Base-by-base conservation (phyloP, 2,329 filamentous ascomycete species). In the Capronia coronata region DNA sequence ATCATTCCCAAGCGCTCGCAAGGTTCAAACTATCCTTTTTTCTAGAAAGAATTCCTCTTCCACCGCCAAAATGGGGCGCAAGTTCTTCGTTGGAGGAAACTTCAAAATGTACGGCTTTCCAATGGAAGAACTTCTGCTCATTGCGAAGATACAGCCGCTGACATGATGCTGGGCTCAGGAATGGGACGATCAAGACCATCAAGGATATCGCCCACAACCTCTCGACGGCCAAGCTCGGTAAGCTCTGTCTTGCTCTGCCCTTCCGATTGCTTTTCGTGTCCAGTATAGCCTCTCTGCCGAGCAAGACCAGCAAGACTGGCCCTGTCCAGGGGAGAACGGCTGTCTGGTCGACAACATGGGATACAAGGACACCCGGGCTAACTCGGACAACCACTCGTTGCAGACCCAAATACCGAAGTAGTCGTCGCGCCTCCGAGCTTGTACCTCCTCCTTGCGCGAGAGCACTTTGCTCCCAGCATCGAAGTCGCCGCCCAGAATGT, bases 61-160 rank as follows among this genome's bases (percentile, higher is more conserved):
- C 4, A 52, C 46, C 59, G 68, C 74, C 79, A 87, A 67, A 65
- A 95, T 94, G 89, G 79, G 84, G 80, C 89, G 89, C 78, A 86
- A 89, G 78, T 95, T 94, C 79, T 94, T 95, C 72, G 87, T 95
- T 71, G 90, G 90, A 72, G 90, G 90, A 69, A 98, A 98, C 84
- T 97, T 97, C 78, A 97, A 98, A 81, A 97, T 97, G 90, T 94
- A 75, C 68, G 61, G 53, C 51, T 49, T 30, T 57, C 38, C 11
- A 5, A 32, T 25, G 40, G 14, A 23, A 18, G 14, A 37, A 14
- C 11, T 2, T 32, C 40, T 43, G 19, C 19, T 14, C 32, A n/a
- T 16, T 29, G 5, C 5, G 10, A 25, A 13, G 18, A 18, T 10
- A 19, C 6, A 29, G 29, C 5, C 11, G 16, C 42, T 49, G 29